A percentile compares a stretch with the other conserved stretches of the same genome.
Conservation (phyloP, 768 basidiomycete genomes). For the Russula lepida region DNA sequence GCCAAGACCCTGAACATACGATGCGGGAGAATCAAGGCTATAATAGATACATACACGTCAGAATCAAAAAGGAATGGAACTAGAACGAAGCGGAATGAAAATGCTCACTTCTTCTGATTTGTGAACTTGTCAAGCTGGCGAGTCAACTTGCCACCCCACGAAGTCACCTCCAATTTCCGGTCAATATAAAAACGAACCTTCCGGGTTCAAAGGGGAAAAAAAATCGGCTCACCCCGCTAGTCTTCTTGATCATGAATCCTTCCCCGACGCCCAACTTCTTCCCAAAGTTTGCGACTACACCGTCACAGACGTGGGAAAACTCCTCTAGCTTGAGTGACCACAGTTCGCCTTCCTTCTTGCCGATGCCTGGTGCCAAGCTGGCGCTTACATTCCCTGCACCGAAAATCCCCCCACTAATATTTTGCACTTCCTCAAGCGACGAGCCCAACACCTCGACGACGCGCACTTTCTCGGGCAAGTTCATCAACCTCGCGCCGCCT, state of each 20-base stretch:
- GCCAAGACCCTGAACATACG: constrained; percentile 70
- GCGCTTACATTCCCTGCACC: constrained; percentile 73
- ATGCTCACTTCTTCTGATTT: constrained; percentile 75
- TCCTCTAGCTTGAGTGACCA: constrained; percentile 78
- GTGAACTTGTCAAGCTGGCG: constrained; percentile 77
- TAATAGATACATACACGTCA: not conserved
- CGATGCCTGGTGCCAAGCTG: constrained; percentile 65
- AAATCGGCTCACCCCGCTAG: constrained; percentile 38
- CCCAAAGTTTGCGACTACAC: constrained; percentile 70
- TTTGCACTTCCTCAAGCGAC: constrained; percentile 72
- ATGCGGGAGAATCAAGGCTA: constrained; percentile 82
- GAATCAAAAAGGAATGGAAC: not conserved
- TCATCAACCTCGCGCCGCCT: constrained; percentile 76
- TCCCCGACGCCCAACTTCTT: constrained; percentile 87
- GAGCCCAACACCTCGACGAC: constrained; percentile 72
- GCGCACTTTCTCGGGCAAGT: constrained; percentile 77
- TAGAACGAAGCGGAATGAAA: not conserved
- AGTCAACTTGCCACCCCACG: constrained; percentile 68
- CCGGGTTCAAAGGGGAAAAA: not conserved
- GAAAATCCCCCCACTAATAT: constrained; percentile 62
- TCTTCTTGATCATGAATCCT: constrained; percentile 77
- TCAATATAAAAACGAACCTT: not conserved
- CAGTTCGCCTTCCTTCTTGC: constrained; percentile 66
- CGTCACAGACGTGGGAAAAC: constrained; percentile 70
- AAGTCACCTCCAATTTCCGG: constrained; percentile 34